A percentile compares a stretch with the other conserved stretches of the same genome.
Conservation (phyloP, 345 rosid genomes). For the Citrus inodora region DNA sequence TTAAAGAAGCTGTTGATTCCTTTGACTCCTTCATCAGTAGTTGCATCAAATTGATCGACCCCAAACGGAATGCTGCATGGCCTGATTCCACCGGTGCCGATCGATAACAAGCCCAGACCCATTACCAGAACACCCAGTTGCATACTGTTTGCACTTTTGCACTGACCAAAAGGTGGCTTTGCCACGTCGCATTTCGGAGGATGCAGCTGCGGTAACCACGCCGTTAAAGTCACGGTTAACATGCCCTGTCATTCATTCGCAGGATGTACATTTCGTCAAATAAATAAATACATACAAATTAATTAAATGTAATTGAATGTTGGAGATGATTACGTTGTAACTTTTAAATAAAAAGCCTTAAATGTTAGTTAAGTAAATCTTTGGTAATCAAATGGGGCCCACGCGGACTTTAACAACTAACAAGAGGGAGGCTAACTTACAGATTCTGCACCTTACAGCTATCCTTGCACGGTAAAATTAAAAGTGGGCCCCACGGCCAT, state of each 20-base stretch:
- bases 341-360: too few relatives aligned
- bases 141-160: conserved; percentile 24
- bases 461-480: too few relatives aligned
- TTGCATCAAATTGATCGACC: conserved; percentile 75
- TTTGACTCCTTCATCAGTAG: conserved; percentile 63
- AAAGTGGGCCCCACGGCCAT: too few relatives aligned
- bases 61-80: conserved; percentile 86
- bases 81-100: conserved; percentile 79
- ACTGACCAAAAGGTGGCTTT: conserved; percentile 15
- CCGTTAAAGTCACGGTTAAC: conserved; percentile 57
- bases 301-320: too few relatives aligned
- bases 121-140: conserved; percentile 46
- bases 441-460: too few relatives aligned
- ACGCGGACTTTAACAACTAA: not conserved
- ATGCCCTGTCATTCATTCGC: conserved; percentile 50
- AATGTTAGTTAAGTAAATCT: too few relatives aligned
- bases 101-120: conserved; percentile 45
- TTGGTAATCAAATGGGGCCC: not conserved
- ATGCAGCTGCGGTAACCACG: conserved; percentile 65
- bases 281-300: too few relatives aligned
- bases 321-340: too few relatives aligned
- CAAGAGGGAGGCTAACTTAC: too few relatives aligned
- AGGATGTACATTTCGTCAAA: too few relatives aligned
- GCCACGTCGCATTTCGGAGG: conserved; percentile 48
- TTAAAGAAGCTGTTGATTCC: conserved; percentile 76